Base-by-base conservation (phyloP, 108 stramenopile genomes). In the Bacterosira constricta region DNA sequence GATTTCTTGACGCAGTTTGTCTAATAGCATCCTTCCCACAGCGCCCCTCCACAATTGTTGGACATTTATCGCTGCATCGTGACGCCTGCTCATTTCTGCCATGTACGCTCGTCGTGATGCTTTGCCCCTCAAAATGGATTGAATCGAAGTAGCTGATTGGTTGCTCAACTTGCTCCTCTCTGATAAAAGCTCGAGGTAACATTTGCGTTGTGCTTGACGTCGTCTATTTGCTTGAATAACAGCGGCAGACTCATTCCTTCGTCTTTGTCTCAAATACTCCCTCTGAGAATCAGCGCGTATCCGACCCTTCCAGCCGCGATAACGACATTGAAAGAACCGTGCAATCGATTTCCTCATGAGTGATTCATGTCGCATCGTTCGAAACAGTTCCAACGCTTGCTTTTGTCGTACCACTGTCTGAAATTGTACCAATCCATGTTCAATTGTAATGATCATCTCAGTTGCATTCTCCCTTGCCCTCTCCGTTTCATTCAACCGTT, bases 251-350 rank as follows among this genome's bases (percentile, higher is more conserved):
- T 69, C 58, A 46, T 69, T 45, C 32, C 53, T 56, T 35, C 45
- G 26, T 27, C 58, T 42, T 41, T 63, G 53, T 58, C 36, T 27
- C 52, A 63, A 23, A 44, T 63, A 31, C 21, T 69, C 30, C 34
- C 76, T 52, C 29, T 55, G 63, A n/a, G 63, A 77, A 29, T 47
- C 57, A 41, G 46, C 67, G 21, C 8, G 44, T 32, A 47, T 36
- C 1, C 76, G 67, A 18, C 41, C 68, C 55, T 41, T 77, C 63
- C 67, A 50, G 27, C 76, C 76, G 25, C 68, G 61, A 44, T 69
- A 77, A 31, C 55, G 54, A 18, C 54, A 47, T 64, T 77, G 76
- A 25, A 34, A 58, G 35, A 77, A 63, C 31, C 56, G 31, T 0
- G 68, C 67, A 38, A 77, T 41, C 51, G 32, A 6, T 18, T 49